Evolutionary conservation across 306 rosid species (phyloP).

Genomic region (Quercus berberidifolia): DNA sequence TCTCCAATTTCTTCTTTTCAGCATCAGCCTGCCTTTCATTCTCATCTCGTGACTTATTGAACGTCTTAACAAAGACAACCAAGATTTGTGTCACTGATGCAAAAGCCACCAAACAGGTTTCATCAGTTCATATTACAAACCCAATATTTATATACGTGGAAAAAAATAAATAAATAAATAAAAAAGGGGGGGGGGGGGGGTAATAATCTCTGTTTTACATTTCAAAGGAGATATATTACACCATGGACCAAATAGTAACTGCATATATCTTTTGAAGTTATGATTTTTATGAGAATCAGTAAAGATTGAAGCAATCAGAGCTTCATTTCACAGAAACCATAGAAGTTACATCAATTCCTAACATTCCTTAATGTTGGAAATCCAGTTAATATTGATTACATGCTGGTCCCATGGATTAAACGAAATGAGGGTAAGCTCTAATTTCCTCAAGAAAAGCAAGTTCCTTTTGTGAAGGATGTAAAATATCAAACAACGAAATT

Average conservation of each 20-base stretch:
- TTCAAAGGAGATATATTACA: background rate
- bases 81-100: constrained; percentile 88
- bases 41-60: constrained; percentile 93
- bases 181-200: too few relatives aligned
- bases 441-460: too few relatives aligned
- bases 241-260: background rate
- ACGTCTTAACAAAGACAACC: constrained; percentile 74
- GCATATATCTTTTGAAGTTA: background rate
- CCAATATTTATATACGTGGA: background rate
- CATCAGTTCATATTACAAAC: background rate
- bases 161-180: too few relatives aligned
- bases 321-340: background rate
- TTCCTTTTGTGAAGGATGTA: too few relatives aligned
- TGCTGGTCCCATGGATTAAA: background rate
- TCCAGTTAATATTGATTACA: background rate
- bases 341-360: background rate
- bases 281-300: background rate
- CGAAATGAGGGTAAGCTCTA: too few relatives aligned
- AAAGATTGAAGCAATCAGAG: background rate
- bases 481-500: background rate
- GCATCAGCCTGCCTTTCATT: constrained; percentile 82
- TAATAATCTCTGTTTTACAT: background rate
- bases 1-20: constrained; percentile 82
- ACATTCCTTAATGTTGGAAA: background rate
- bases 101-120: background rate